Base-by-base conservation (phyloP, 768 basidiomycete genomes). In the Boletus reticulatus region DNA sequence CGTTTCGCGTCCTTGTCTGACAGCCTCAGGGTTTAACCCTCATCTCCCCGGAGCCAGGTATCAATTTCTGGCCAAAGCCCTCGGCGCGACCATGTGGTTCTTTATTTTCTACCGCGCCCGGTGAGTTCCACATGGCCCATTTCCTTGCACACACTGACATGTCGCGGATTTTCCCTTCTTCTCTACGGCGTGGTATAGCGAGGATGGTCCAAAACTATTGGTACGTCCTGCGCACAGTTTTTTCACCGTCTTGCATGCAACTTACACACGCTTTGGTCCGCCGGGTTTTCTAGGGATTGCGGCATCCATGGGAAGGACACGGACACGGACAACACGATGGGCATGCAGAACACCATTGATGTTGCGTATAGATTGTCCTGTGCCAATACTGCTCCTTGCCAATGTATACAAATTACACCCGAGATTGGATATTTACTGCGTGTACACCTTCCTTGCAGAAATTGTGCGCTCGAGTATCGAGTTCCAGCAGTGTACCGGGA, bases 21-120 rank as follows among this genome's bases (percentile, higher is more conserved):
- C 38, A 85, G 86, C 78, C 63, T 73, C 86, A 74, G 94, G 93
- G 61, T 96, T 96, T 66, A 81, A 93, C 71, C 94, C 94, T 38
- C 94, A 94, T 69, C 79, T 94, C 29, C 91, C 93, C 10, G 84
- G 88, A 13, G 78, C 84, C 65, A 83, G 78, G 65, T 85, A 94
- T 73, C 83, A 81, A 56, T 84, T 92, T 70, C 79, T 95, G 31
- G 82, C 89, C 27, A 94, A 94, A 73, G 85, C 84, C 57, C 77
- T 97, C 43, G 94, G 94, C 47, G 94, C 94, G 34, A 83, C 85
- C 24, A 96, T 97, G 94, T 97, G 94, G 94, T 96, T 96, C 84
- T 97, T 94, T 79, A 94, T 97, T 70, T 96, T 97, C 79, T 97
- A 95, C 75, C 86, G 94, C 53, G 88, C 90, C 60, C 80, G 93